Evolutionary conservation across 306 rosid genomes (phyloP), one percentile per base, ranked within the genome.

Genomic region (Quercus variabilis): DNA sequence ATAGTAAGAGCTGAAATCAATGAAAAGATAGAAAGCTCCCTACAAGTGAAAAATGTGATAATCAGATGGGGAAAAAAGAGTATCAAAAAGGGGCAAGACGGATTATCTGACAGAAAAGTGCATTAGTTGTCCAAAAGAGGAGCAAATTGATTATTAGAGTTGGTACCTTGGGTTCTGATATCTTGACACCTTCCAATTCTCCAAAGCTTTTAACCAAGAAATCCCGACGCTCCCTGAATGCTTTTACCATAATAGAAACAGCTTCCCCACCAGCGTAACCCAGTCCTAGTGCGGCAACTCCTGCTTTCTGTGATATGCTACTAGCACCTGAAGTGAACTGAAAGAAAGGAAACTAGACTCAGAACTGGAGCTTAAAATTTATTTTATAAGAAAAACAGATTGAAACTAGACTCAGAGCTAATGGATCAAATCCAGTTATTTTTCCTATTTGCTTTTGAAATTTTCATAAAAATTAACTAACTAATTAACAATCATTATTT

Each of bases 11-110:
- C 98, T 96, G 80, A 90, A 76, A 80, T 96, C 98, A 73, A 93
- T 68, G 88, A 96, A 96, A 65, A 96, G 92, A 87, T 96, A 93
- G 84, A 96, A 96, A 74, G 98, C 99, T 87, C 99, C 99, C 99
- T 96, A 86, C 89, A 55, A 73, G 60, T 15, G 72, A 55, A 74
- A 78, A 69, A 23, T n/a, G 3, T 19, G 69, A 28, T 20, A 18
- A 18, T 4, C 7, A 55, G 67, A 63, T 1, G 67, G 26, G 35
- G 10, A 56, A 26, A 33, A 33, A 35, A 67, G 25, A 10, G 4
- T 11, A 31, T 9, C 35, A 26, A 17, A 20, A 51, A 9, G 33
- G 51, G 5, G 30, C 13, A 74, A 41, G 49, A 6, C 9, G 43
- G 33, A 43, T 38, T 12, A 0, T 7, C 5, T 19, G 15, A 12